Evolutionary conservation across 2,329 filamentous ascomycete genomes (phyloP).

Genomic region (Aspergillus awamori): DNA sequence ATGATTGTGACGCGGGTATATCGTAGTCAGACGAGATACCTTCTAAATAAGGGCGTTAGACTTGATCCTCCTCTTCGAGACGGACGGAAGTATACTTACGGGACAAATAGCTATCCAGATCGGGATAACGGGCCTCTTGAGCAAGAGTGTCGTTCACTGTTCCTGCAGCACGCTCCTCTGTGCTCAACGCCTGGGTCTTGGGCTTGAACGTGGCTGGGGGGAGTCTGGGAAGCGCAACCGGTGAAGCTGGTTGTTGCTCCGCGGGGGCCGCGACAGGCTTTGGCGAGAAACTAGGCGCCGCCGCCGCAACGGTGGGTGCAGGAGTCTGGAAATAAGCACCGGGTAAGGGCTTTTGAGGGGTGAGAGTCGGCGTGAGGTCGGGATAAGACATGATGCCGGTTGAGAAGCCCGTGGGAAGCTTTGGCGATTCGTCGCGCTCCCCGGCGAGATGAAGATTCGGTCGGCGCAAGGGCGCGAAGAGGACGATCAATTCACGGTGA

Average conservation of each 20-base stretch:
- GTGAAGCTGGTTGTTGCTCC: conserved; percentile 30
- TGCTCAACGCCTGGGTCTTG: conserved; percentile 60
- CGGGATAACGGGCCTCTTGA: conserved; percentile 78
- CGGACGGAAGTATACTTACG: conserved; percentile 61
- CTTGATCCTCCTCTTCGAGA: conserved; percentile 25
- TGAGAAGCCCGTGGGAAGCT: conserved; percentile 17
- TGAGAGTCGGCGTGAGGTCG: conserved; percentile 37
- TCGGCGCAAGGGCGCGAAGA: conserved; percentile 21
- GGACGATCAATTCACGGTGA: conserved; percentile 11
- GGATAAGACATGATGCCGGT: conserved; percentile 46
- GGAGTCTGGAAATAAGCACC: conserved; percentile 47
- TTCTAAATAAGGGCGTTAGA: conserved; percentile 55
- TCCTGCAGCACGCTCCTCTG: conserved; percentile 76
- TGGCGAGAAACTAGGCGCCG: conserved; percentile 40
- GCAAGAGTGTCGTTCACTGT: conserved; percentile 80
- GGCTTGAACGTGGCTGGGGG: conserved; percentile 45
- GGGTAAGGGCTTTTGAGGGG: conserved; percentile 45
- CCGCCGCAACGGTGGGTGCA: conserved; percentile 40
- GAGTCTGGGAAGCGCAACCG: conserved; percentile 37
- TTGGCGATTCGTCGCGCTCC: conserved; percentile 26
- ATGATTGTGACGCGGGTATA: conserved; percentile 66
- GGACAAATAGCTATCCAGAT: conserved; percentile 84
- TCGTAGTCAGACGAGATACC: conserved; percentile 93
- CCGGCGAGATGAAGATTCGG: conserved; percentile 24
- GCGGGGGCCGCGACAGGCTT: conserved; percentile 31